Evolutionary conservation across 306 rosid species (phyloP).

Genomic region (Rubus idaeus): DNA sequence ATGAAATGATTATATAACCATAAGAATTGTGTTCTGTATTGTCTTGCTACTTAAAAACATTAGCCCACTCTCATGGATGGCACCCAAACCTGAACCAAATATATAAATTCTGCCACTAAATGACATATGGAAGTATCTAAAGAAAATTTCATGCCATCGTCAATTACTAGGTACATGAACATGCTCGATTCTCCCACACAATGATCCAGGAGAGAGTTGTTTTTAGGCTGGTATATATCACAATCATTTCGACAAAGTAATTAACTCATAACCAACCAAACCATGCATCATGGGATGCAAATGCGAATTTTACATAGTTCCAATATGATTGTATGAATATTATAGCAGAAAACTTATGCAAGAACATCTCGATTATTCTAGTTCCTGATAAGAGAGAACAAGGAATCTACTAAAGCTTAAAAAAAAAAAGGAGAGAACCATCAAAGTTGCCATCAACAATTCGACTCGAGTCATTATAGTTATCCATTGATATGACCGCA

Average conservation of each 20-base stretch:
- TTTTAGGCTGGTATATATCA: not conserved
- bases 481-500: conserved; percentile 98
- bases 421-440: conserved; percentile 47
- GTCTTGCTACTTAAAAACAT: conserved; percentile 24
- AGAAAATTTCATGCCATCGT: conserved; percentile 12
- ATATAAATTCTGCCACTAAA: not conserved
- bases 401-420: conserved; percentile 18
- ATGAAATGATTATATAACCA: not conserved
- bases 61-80: conserved; percentile 10
- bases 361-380: conserved; percentile 4
- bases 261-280: not conserved
- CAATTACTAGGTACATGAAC: not conserved
- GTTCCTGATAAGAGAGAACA: conserved; percentile 12
- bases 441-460: conserved; percentile 96
- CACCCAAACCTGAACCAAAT: not conserved
- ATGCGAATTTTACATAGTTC: not conserved
- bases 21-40: conserved; percentile 11
- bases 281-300: not conserved
- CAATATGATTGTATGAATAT: conserved; percentile 1
- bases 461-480: conserved; percentile 94
- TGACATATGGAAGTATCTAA: conserved; percentile 14
- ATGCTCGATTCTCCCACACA: not conserved
- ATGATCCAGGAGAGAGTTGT: not conserved
- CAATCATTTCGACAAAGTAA: not conserved
- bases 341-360: not conserved